Evolutionary conservation across 345 rosid genomes (phyloP), one percentile per base, ranked within the genome.

Genomic region (sweet orange (Citrus sinensis)): DNA sequence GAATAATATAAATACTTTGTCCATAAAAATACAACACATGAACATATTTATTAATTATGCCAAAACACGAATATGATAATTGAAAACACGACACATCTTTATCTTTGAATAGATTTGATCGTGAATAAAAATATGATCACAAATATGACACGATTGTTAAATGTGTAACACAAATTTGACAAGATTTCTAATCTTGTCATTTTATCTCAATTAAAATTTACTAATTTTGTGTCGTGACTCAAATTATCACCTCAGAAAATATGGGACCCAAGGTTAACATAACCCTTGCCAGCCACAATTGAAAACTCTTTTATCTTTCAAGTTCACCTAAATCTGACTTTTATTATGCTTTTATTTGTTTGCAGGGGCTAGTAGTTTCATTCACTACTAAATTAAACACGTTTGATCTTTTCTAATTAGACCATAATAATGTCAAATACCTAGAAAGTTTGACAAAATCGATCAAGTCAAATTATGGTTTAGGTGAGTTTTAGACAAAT

Each of bases 41-140:
- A 46, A 13, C 1, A 13, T 3, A 46, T 46, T 46, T 46, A 13
- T 46, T 46, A 10, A 13, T 46, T 11, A 46, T 46, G 1, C 0
- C 5, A 11, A 46, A 46, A 46, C 4, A 42, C 4, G 1, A 3
- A 11, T 42, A 10, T 42, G 16, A 42, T 42, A 2, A 2, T 42
- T 11, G 51, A 42, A 10, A 0, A 42, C 1, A 46, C 13, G 4
- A 2, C 16, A 11, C 51, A 11, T 42, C 3, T 11, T 46, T 46
- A 13, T 46, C 1, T 46, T 46, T 46, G 0, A 46, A 1, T 0
- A 13, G 0, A 46, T 46, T 42, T 46, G 0, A 13, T 13, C 0
- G 4, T 0, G 11, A 42, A 42, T 42, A 2, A 3, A 42, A 42
- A 42, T 46, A 42, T 11, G 16, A 11, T 42, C 16, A 42, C 0